Evolutionary conservation across 495 filamentous ascomycete genomes (phyloP).

Genomic region (Cenococcum geophilum): DNA sequence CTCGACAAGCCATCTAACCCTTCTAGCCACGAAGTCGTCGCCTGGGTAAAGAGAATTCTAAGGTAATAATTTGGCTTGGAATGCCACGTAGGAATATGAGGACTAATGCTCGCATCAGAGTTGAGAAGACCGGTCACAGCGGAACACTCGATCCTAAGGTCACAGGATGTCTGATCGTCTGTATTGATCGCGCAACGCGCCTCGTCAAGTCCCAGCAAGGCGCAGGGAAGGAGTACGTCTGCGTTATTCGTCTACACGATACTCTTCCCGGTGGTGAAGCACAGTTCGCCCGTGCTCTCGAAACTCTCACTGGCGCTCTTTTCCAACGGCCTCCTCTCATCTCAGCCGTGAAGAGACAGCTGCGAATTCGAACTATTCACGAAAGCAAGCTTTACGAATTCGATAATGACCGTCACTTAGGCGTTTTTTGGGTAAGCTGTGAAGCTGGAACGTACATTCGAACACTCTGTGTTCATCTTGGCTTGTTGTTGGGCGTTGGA

Average conservation of each 20-base stretch:
- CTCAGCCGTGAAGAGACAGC: conserved; percentile 95
- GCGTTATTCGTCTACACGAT: conserved; percentile 86
- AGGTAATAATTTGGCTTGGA: conserved; percentile 48
- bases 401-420: conserved; percentile 95
- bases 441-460: conserved; percentile 98
- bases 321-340: conserved; percentile 97
- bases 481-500: conserved; percentile 85
- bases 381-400: conserved; percentile 94
- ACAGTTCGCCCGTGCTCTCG: conserved; percentile 81
- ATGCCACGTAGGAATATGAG: not conserved
- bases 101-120: conserved; percentile 43
- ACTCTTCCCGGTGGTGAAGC: conserved; percentile 84
- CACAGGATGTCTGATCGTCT: conserved; percentile 67
- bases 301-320: conserved; percentile 89
- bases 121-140: conserved; percentile 95
- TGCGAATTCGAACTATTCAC: conserved; percentile 94
- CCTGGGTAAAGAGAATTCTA: conserved; percentile 96
- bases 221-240: conserved; percentile 86
- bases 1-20: conserved; percentile 98
- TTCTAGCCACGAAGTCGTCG: conserved; percentile 95
- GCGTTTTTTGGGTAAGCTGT: conserved; percentile 98
- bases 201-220: conserved; percentile 98
- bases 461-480: conserved; percentile 94
- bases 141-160: conserved; percentile 95
- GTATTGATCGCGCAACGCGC: conserved; percentile 68